Base-by-base conservation (phyloP, 495 filamentous ascomycete species). In the Hamigera avellanea region DNA sequence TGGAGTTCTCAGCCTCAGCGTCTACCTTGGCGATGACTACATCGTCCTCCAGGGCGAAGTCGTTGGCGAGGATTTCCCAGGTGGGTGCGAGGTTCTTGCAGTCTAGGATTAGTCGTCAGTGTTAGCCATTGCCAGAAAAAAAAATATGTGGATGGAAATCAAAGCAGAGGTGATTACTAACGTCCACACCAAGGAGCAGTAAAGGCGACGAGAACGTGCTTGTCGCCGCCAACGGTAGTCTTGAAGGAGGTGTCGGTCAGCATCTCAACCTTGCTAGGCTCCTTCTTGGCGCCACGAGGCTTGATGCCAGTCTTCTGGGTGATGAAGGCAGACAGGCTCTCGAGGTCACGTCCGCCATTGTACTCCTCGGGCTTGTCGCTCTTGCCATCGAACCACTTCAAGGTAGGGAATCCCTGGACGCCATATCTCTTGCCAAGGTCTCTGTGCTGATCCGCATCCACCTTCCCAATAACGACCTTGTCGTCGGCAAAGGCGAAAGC, bases 331-430 rank as follows among this genome's bases (percentile, higher is more conserved):
- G 70, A 66, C 57, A 98, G 64, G 50, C 80, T 83, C 50, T 96
- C 91, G 14, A 96, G 53, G 64, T 98, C 91, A 39, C 91, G 71
- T 8, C 83, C 84, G 40, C 85, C 79, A 33, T 76, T 79, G 63
- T 95, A 96, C 42, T 94, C 83, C 45, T 70, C 72, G 0, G 91
- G 87, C 53, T 69, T 81, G 43, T 89, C 81, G 46, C 82, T 88
- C 75, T 93, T 95, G 39, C 91, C 91, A 64, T 96, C 89, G 55
- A 98, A 98, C 77, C 80, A 98, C 59, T 98, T 98, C 44, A 98
- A 62, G 0, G 91, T 96, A 12, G 91, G 91, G 69, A 96, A 98
- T 8, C 91, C 91, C 61, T 89, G 80, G 33, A 98, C 72, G 13
- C 84, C 85, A 52, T 86, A 98, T 34, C 76, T 69, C 66, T 80